Base-by-base conservation (phyloP, 768 basidiomycete genomes). In the Phylloporus rhodoxanthus region DNA sequence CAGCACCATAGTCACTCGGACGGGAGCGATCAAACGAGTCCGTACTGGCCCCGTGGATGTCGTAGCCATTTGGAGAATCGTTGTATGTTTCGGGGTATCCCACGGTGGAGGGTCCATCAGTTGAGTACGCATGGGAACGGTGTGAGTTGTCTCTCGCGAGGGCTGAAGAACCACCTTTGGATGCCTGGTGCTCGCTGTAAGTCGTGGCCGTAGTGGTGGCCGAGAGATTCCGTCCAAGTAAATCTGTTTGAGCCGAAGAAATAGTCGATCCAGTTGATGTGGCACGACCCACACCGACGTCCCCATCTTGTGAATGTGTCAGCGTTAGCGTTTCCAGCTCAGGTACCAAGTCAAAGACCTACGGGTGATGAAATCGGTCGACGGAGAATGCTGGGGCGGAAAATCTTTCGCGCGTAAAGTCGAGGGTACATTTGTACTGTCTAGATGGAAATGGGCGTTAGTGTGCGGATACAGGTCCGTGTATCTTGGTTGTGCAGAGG, bases 21-120 rank as follows among this genome's bases (percentile, higher is more conserved):
- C 57, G 53, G 25, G 62, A 28, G 33, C 40, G 67, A 10, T 53
- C 58, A 33, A 67, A 57, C 13, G 65, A 67, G 26, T 67, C 67
- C 3, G 45, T 53, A 21, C 67, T 68, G 21, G 25, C 48, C 3
- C 47, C 53, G 1, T n/a, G 56, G n/a, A 47, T n/a, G 6, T 13
- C 51, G 39, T 53, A 61, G 17, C 51, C 63, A 45, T 58, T 59
- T 25, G 45, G 28, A 38, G 65, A 55, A 20, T 54, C 61, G 5
- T 50, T 37, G 33, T 49, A 52, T 14, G 53, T 46, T 17, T 59
- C 57, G 3, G 48, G 46, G 38, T 53, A 56, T 50, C 52, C 50
- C 8, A 55, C 47, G 4, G 65, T 55, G 5, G 66, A 67, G 13
- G 65, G 54, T 9, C 59, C 67, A 2, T 52, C 48, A 20, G 56